A percentile compares a stretch with the other conserved stretches of the same genome.
Evolutionary conservation across 1,284 basidiomycete species (phyloP).

Genomic region (Austroboletus niveus): DNA sequence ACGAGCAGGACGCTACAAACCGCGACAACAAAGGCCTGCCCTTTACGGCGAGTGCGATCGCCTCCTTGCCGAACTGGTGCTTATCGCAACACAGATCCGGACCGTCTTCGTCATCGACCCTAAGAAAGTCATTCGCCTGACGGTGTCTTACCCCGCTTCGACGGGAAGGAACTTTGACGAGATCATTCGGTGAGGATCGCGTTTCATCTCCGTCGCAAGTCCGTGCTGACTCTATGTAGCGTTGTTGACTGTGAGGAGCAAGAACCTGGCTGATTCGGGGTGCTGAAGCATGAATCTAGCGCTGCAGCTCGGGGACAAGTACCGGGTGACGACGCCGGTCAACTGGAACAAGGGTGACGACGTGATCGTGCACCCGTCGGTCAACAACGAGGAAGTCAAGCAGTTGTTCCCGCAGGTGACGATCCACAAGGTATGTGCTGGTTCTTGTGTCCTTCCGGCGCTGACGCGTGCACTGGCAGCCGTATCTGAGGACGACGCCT

Average conservation of each 20-base stretch:
- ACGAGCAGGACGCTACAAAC: constrained; percentile 93
- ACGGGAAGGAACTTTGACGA: constrained; percentile 87
- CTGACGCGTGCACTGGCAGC: constrained; percentile 13
- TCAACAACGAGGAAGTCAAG: constrained; percentile 86
- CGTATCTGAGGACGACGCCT: constrained; percentile 77
- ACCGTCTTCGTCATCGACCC: constrained; percentile 95
- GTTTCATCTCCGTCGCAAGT: background rate
- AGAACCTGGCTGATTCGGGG: too few relatives aligned
- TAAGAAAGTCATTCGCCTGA: constrained; percentile 88
- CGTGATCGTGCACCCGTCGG: constrained; percentile 93
- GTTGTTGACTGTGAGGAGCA: constrained; percentile 61
- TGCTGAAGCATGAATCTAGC: constrained; percentile 37
- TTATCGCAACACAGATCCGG: constrained; percentile 63
- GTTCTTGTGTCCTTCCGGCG: background rate
- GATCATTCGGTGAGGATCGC: constrained; percentile 66
- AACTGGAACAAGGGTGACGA: constrained; percentile 95
- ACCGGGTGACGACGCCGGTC: constrained; percentile 82
- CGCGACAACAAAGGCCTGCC: constrained; percentile 89
- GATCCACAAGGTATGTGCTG: constrained; percentile 57
- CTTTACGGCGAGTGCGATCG: constrained; percentile 52
- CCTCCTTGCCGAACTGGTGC: constrained; percentile 1
- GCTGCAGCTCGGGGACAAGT: constrained; percentile 92
- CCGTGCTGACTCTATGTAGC: constrained; percentile 27
- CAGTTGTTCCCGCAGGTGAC: constrained; percentile 77
- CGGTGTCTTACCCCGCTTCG: constrained; percentile 86